Evolutionary conservation across 495 filamentous ascomycete genomes (phyloP).

Genomic region (Jackrogersella minutella): DNA sequence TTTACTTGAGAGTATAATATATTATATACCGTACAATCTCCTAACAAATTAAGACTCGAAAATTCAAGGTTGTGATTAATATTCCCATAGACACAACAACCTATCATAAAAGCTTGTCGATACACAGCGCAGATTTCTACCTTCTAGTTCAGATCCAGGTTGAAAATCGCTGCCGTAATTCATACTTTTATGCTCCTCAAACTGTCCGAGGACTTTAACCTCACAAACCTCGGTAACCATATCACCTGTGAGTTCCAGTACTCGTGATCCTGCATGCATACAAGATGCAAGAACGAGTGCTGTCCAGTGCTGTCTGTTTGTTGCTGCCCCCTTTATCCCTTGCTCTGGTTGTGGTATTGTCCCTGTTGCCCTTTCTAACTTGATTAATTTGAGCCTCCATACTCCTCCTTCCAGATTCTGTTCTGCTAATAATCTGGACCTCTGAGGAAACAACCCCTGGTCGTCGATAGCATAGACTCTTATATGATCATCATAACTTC

Average conservation of each 20-base stretch:
- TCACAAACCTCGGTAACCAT: conserved; percentile 56
- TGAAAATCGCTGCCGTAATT: conserved; percentile 89
- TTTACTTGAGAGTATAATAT: too few species aligned
- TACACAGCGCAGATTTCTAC: conserved; percentile 58
- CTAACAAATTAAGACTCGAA: too few species aligned
- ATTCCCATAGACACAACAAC: conserved; percentile 79
- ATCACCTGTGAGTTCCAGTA: conserved; percentile 64
- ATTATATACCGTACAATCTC: too few species aligned
- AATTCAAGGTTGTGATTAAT: conserved; percentile 41
- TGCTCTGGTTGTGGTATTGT: conserved; percentile 36
- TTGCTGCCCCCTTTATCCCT: conserved; percentile 14
- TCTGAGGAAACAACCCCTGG: conserved; percentile 14
- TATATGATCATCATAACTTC: conserved; percentile 90
- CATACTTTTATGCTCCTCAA: conserved; percentile 93
- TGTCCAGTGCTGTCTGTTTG: conserved; percentile 34
- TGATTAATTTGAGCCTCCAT: conserved; percentile 81
- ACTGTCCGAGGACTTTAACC: conserved; percentile 73
- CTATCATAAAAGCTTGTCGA: conserved; percentile 93
- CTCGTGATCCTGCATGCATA: conserved; percentile 85
- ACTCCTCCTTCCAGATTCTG: conserved; percentile 82
- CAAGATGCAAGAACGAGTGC: conserved; percentile 81
- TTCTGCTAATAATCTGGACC: conserved; percentile 68
- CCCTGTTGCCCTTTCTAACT: conserved; percentile 55
- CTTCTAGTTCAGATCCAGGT: conserved; percentile 41
- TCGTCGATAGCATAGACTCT: conserved; percentile 62